Base-by-base conservation (phyloP, 1,284 basidiomycete species). In the Pterulicium gracile region DNA sequence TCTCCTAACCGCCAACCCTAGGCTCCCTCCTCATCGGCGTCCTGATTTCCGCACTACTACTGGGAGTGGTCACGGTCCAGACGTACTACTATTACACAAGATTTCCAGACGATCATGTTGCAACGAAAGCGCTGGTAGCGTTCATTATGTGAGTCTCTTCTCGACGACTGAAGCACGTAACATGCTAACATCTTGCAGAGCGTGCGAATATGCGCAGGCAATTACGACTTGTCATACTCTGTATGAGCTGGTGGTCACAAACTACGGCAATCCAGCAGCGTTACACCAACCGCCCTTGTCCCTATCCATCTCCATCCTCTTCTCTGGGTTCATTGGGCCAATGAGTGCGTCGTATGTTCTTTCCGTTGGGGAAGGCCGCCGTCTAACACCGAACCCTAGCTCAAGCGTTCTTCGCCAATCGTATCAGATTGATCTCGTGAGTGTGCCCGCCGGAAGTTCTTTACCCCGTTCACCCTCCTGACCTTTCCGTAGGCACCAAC, bases 1-100 rank as follows among this genome's bases (percentile, higher is more conserved):
- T n/a, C n/a, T n/a, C n/a, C n/a, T n/a, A n/a, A n/a, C n/a, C 2
- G 53, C 42, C 1, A 49, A 39, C 0, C 50, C 49, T 19, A 61
- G 48, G 21, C 47, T 39, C 46, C 14, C 23, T 49, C 39, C 17
- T 47, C 21, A 43, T 49, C 42, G 48, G 48, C 22, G 21, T 47
- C 32, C 13, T 49, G 1, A 18, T 40, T 5, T 43, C 45, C 5
- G 27, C 39, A 5, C 22, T 39, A 27, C 45, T 49, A 13, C 34
- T 49, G 12, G 48, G 48, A 10, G 22, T 47, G 7, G 21, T 40
- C 18, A 43, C 45, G 3, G 27, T 45, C 3, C 49, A 49, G 23
- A 47, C 41, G 7, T 49, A 49, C 32, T 23, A 27, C 4, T 49
- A 47, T 21, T 49, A 49, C 19, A 17, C n/a, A 3, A 20, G 27